phyloP scores from a whole-genome alignment of 2,329 filamentous ascomycete species.

The Talaromyces sp. region DNA sequence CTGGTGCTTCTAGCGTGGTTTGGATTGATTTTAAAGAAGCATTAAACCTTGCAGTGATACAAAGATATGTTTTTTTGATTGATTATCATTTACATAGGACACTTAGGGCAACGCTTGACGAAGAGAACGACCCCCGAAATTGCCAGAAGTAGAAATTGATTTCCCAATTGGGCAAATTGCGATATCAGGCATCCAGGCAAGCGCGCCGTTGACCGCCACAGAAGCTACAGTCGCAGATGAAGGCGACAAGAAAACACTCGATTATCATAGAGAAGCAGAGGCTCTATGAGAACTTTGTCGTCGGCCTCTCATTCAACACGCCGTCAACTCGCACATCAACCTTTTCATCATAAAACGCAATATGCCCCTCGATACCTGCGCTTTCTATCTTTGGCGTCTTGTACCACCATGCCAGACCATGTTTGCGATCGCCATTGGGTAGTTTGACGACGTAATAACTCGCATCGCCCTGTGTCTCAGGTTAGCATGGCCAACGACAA shows the following conservation, averaged over 20 bases:
- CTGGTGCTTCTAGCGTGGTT: background rate
- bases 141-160: background rate
- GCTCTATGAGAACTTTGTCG: slow-evolving; percentile 2
- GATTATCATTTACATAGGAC: background rate
- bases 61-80: background rate
- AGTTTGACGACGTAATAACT: slow-evolving; percentile 16
- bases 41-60: background rate
- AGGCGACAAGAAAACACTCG: background rate
- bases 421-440: slow-evolving; percentile 12
- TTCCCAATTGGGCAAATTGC: background rate
- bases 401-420: slow-evolving; percentile 19
- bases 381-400: slow-evolving; percentile 17
- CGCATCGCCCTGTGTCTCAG: slow-evolving; percentile 7
- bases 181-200: background rate
- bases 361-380: slow-evolving; percentile 16
- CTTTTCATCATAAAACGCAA: slow-evolving; percentile 20
- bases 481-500: background rate
- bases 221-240: background rate
- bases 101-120: background rate
- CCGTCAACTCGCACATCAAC: slow-evolving; percentile 18
- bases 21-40: background rate
- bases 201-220: background rate
- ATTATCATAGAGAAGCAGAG: slow-evolving; percentile 38
- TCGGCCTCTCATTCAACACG: slow-evolving; percentile 12
- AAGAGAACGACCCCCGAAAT: background rate